phyloP scores from a whole-genome alignment of 768 basidiomycete species.

The Lactifluus hygrophoroides region DNA sequence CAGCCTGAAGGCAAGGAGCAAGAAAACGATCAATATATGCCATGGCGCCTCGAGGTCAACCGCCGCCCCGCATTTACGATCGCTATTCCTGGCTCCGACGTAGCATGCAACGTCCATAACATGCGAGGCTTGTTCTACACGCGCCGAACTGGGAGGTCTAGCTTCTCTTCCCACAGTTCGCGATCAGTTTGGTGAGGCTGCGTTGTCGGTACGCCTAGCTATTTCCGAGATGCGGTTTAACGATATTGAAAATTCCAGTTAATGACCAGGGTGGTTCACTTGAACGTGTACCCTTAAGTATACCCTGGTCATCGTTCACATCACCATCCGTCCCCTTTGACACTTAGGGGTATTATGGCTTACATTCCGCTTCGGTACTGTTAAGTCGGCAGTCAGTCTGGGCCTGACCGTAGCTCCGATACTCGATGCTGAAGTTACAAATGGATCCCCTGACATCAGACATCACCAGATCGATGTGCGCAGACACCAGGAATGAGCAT shows the following conservation, averaged over 20 bases:
- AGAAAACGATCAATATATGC: conserved; percentile 14
- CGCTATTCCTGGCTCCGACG: conserved; percentile 17
- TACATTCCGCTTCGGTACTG: conserved; percentile 2
- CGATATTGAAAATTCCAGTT: background rate
- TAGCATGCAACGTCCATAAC: conserved; percentile 9
- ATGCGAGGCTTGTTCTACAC: conserved; percentile 12
- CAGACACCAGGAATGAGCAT: background rate
- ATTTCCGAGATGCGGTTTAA: conserved; percentile 5
- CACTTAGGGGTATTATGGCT: conserved; percentile 13
- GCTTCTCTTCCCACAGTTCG: conserved; percentile 8
- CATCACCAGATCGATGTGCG: conserved; percentile 7
- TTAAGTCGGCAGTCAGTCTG: conserved; percentile 1
- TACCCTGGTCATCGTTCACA: conserved; percentile 6
- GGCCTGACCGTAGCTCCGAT: conserved; percentile 1
- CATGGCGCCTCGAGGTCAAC: conserved; percentile 15
- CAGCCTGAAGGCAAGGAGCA: conserved; percentile 10
- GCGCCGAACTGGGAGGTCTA: conserved; percentile 1
- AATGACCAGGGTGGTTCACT: conserved; percentile 1
- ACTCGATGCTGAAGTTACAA: background rate
- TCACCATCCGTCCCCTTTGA: conserved; percentile 2
- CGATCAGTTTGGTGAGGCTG: conserved; percentile 2
- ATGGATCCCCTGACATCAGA: conserved; percentile 1
- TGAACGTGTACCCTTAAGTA: conserved; percentile 2
- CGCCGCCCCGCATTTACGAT: conserved; percentile 15
- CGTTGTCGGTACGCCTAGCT: conserved; percentile 4